Evolutionary conservation across 2,329 filamentous ascomycete genomes (phyloP).

Genomic region (Diaporthe longicolla): DNA sequence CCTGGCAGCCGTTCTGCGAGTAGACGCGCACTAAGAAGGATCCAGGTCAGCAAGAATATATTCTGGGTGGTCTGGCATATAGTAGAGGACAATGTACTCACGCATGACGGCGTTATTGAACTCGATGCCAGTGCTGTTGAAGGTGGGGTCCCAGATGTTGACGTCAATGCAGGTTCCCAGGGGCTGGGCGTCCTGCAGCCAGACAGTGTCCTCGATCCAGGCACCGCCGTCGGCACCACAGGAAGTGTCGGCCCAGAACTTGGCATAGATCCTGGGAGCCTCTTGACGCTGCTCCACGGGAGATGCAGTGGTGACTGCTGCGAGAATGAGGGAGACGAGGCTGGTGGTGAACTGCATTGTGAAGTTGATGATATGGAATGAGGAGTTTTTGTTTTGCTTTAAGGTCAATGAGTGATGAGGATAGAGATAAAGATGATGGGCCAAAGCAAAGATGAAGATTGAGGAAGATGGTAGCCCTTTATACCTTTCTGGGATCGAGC

Average conservation of each 20-base stretch:
- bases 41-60: not conserved
- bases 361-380: not conserved
- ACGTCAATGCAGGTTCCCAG: constrained; percentile 3
- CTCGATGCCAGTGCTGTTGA: not conserved
- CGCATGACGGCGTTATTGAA: not conserved
- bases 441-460: not conserved
- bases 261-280: not conserved
- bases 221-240: constrained; percentile 8
- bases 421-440: not conserved
- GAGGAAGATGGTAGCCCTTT: not conserved
- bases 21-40: constrained; percentile 2
- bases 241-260: constrained; percentile 1
- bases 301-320: not conserved
- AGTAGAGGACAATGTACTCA: not conserved
- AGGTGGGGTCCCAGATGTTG: not conserved
- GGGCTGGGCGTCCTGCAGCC: constrained; percentile 4
- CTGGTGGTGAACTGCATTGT: constrained; percentile 15
- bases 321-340: constrained; percentile 24
- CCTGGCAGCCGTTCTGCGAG: not conserved
- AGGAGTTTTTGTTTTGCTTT: not conserved
- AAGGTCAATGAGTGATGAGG: not conserved
- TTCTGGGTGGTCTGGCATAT: not conserved
- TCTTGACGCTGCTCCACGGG: constrained; percentile 23
- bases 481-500: not conserved
- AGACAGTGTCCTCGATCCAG: constrained; percentile 8